Conservation (phyloP, 2,329 filamentous ascomycete genomes). For the Cercospora berteroae region DNA sequence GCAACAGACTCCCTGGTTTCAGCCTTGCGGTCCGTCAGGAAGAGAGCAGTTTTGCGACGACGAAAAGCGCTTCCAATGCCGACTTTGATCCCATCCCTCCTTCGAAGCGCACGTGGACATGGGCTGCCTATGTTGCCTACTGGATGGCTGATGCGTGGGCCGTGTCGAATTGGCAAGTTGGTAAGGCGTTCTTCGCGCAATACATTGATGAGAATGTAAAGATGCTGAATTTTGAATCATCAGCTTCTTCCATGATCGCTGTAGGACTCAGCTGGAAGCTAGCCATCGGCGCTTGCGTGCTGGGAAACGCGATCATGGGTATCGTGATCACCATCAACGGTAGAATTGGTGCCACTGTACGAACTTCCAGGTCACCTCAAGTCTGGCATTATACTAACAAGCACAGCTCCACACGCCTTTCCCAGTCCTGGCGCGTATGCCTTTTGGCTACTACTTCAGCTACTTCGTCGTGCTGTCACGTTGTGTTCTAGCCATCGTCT, state of each 20-base stretch:
- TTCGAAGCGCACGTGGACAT: constrained; percentile 40
- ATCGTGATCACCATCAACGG: constrained; percentile 50
- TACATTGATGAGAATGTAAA: neutral
- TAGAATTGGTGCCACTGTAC: constrained; percentile 53
- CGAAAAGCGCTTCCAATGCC: constrained; percentile 39
- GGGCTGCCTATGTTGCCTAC: constrained; percentile 39
- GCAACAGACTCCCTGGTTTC: constrained; percentile 31
- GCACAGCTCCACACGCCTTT: constrained; percentile 54
- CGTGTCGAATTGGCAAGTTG: constrained; percentile 42
- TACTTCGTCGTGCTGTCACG: constrained; percentile 36
- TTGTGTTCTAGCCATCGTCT: constrained; percentile 34
- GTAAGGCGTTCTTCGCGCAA: constrained; percentile 21
- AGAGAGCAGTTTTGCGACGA: constrained; percentile 38
- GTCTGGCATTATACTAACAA: constrained; percentile 39
- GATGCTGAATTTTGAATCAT: neutral
- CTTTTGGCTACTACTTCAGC: constrained; percentile 56
- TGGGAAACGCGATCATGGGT: constrained; percentile 32
- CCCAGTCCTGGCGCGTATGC: constrained; percentile 54
- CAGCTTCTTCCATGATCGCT: constrained; percentile 50
- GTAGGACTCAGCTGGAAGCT: constrained; percentile 57
- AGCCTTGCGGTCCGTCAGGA: constrained; percentile 38
- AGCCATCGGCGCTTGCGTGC: constrained; percentile 43
- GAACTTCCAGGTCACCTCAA: constrained; percentile 21
- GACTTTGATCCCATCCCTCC: constrained; percentile 42
- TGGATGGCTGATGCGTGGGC: constrained; percentile 45